phyloP scores from a whole-genome alignment of 2,329 filamentous ascomycete genomes.

The Phyllosticta ampelicida region DNA sequence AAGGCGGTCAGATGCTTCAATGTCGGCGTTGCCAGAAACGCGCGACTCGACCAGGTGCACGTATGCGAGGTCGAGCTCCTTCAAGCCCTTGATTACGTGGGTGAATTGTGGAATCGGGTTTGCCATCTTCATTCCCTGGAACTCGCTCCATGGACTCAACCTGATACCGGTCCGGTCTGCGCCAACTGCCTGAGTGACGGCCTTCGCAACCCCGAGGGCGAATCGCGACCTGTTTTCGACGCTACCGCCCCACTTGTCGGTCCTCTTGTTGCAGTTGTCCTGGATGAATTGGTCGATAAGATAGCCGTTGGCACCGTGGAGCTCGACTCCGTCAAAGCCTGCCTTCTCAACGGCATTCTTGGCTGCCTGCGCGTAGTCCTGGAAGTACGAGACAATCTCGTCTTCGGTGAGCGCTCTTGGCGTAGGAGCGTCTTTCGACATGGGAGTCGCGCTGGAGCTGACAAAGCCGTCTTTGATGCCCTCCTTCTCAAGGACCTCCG shows the following conservation, averaged over 20 bases:
- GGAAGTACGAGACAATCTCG: slow-evolving; percentile 29
- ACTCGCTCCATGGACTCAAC: slow-evolving; percentile 49
- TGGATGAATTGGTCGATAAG: slow-evolving; percentile 57
- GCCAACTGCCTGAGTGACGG: slow-evolving; percentile 41
- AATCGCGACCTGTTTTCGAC: slow-evolving; percentile 44
- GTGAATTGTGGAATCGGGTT: slow-evolving; percentile 54
- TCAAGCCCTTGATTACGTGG: slow-evolving; percentile 44
- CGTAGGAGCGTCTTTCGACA: slow-evolving; percentile 20
- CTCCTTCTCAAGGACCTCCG: slow-evolving; percentile 24
- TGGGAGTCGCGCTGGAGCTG: slow-evolving; percentile 24
- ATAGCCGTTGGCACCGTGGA: slow-evolving; percentile 53
- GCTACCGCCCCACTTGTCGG: slow-evolving; percentile 37
- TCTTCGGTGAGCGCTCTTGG: slow-evolving; percentile 29
- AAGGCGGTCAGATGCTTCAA: slow-evolving; percentile 16
- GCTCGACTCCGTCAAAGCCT: slow-evolving; percentile 52
- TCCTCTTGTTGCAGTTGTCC: slow-evolving; percentile 44
- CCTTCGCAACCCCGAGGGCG: slow-evolving; percentile 42
- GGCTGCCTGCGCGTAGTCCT: slow-evolving; percentile 33
- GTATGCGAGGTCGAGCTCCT: slow-evolving; percentile 46
- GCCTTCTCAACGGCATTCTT: slow-evolving; percentile 35
- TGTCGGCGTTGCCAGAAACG: slow-evolving; percentile 29
- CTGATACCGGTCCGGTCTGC: slow-evolving; percentile 45
- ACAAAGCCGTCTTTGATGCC: slow-evolving; percentile 14
- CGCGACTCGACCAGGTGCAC: slow-evolving; percentile 52
- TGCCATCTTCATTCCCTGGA: slow-evolving; percentile 53